Base-by-base conservation (phyloP, 2,329 filamentous ascomycete genomes). In the Waltergamsia citrina region DNA sequence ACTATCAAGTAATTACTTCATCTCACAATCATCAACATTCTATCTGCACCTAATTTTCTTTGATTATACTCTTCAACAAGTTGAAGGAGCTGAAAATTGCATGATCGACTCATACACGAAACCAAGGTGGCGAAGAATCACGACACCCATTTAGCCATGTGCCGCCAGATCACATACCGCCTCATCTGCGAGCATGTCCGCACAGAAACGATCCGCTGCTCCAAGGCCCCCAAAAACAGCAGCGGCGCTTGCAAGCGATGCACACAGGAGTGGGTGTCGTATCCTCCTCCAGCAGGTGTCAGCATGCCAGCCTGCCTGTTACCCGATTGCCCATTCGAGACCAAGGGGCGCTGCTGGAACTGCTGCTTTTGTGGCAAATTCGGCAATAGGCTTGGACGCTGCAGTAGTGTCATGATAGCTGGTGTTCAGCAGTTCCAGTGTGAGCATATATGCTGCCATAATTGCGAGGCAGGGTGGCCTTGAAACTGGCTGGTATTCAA, bases 301-400 rank as follows among this genome's bases (percentile, higher is more conserved):
- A n/a, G n/a, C n/a, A n/a, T n/a, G n/a, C n/a, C n/a, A n/a, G 62
- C 60, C 38, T 71, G 67, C 41, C 63, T 65, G 29, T 48, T 70
- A 36, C 42, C 58, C 7, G 53, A 55, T 32, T 72, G 69, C 35
- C 66, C 69, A 7, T 72, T 67, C 42, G 65, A 69, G 50, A 51
- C 53, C 31, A 61, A 63, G 38, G 62, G 65, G 37, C 57, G 68
- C 21, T 59, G 50, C 41, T 73, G 69, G 69, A 68, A 69, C 49
- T 72, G 68, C 50, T 72, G 68, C 49, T 71, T 66, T 67, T 72
- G 68, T 38, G 68, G 68, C 19, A 70, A 71, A 44, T 54, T 56
- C n/a, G 63, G 63, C 57, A 72, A 73, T 43, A 56, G 57, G 29
- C 51, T 53, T 18, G 68, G 67, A 5, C 59, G 67, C 18, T 72